Conservation (phyloP, 345 rosid species). For the Firmiana major region DNA sequence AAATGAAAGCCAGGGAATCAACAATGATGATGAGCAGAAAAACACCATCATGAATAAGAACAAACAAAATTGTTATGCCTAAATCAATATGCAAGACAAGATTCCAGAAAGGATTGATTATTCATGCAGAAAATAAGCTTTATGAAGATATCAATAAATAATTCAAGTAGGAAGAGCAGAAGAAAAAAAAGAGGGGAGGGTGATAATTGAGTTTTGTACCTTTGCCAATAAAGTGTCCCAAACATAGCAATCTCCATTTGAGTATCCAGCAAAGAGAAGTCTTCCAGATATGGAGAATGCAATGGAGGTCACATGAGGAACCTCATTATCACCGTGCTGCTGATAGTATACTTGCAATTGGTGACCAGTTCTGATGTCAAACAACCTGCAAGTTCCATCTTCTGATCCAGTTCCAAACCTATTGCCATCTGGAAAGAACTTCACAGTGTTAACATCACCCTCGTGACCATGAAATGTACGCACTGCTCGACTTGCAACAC, state of each 20-base stretch:
- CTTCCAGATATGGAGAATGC: constrained; percentile 96
- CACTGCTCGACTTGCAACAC: constrained; percentile 92
- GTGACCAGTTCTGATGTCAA: constrained; percentile 93
- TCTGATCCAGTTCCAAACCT: constrained; percentile 96
- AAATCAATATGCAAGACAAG: not conserved
- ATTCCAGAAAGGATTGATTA: not conserved
- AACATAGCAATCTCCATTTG: constrained; percentile 71
- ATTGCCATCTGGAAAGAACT: constrained; percentile 93
- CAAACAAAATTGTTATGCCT: not conserved
- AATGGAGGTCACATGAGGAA: constrained; percentile 63
- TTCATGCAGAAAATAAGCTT: not conserved
- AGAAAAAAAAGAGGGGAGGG: not conserved
- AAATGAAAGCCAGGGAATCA: not conserved
- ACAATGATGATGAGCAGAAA: not conserved
- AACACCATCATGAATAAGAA: not conserved
- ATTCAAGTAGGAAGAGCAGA: not conserved
- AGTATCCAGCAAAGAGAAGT: constrained; percentile 84
- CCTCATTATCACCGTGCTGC: constrained; percentile 47
- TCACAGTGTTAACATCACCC: constrained; percentile 86
- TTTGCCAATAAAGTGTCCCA: constrained; percentile 93
- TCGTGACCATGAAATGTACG: constrained; percentile 89
- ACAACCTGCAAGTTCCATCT: constrained; percentile 94
- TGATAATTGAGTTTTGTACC: constrained; percentile 38
- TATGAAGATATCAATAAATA: not conserved
- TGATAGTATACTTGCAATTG: constrained; percentile 76